Base-by-base conservation (phyloP, 768 basidiomycete species). In the Trametes gibbosa region DNA sequence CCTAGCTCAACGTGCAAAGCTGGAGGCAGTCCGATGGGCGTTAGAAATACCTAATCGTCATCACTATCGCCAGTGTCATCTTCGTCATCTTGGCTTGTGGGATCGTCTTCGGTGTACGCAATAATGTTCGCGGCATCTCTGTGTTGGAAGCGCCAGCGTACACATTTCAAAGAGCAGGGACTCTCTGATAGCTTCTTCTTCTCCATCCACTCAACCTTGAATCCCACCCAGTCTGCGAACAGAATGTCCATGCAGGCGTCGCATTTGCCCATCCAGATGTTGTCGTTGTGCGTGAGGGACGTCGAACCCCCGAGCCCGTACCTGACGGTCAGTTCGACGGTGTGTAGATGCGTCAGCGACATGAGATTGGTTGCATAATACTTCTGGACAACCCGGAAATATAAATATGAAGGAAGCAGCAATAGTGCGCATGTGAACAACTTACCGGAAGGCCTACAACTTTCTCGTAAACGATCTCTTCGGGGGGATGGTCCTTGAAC, bases 401-500 rank as follows among this genome's bases (percentile, higher is more conserved):
- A 48, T 50, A 32, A 32, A 32, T 9, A 41, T n/a, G 3, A 5
- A 19, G 19, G 45, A 19, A 19, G 23, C n/a, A 5, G 16, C 6
- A 21, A n/a, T 1, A 14, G 19, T 6, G 12, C 16, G 13, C 4
- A 49, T 8, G 21, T 17, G 10, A 34, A 29, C 29, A 7, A n/a
- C 61, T 23, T 40, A 65, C 64, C 37, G 64, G 64, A 13, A 65
- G 58, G 4, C 64, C 64, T 2, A 57, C 55, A 5, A 55, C 46
- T n/a, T 60, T 56, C 7, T 57, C 61, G 41, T 65, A 65, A 19
- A 48, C 40, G 5, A 65, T 54, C 35, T 56, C 40, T 6, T 51
- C 43, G 1, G 59, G 59, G 5, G 64, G 64, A n/a, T 41, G 42
- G 13, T 62, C 58, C 13, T 49, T 62, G 41, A 65, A 62, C 10